phyloP scores from a whole-genome alignment of 2,329 filamentous ascomycete species.

The Ophiocordyceps unilateralis region DNA sequence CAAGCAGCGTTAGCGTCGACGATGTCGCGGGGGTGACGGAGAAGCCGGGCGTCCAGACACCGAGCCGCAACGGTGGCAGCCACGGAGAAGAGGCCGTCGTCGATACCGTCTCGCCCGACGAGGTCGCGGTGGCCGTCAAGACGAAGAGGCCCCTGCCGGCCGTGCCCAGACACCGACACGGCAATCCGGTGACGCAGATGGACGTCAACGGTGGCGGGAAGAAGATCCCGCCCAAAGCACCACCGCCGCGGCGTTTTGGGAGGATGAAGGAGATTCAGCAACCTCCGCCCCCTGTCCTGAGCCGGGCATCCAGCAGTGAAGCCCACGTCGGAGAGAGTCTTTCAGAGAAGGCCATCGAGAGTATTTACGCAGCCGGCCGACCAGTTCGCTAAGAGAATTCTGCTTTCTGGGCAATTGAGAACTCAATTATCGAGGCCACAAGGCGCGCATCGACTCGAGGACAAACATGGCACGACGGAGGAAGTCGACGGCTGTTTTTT shows the following conservation, averaged over 20 bases:
- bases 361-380: too few relatives aligned
- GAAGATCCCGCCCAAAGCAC: slow-evolving; percentile 26
- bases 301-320: too few relatives aligned
- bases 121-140: slow-evolving; percentile 10
- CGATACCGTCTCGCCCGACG: slow-evolving; percentile 5
- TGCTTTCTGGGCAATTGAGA: too few relatives aligned
- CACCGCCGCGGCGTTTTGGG: slow-evolving; percentile 27
- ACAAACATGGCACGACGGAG: too few relatives aligned
- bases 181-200: slow-evolving; percentile 22
- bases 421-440: too few relatives aligned
- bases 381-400: too few relatives aligned
- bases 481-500: not conserved
- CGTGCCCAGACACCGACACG: slow-evolving; percentile 39
- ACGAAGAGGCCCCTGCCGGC: slow-evolving; percentile 32
- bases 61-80: slow-evolving; percentile 52
- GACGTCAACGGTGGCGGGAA: slow-evolving; percentile 15
- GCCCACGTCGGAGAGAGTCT: too few relatives aligned
- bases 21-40: slow-evolving; percentile 68
- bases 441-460: too few relatives aligned
- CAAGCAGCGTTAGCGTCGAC: slow-evolving; percentile 57
- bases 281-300: slow-evolving; percentile 10
- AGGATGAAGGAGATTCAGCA: slow-evolving; percentile 19
- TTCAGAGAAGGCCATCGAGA: too few relatives aligned
- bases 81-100: slow-evolving; percentile 8
- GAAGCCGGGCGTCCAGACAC: slow-evolving; percentile 68